phyloP scores from a whole-genome alignment of 169 alveolate species.

The Plasmodium billcollinsi region DNA sequence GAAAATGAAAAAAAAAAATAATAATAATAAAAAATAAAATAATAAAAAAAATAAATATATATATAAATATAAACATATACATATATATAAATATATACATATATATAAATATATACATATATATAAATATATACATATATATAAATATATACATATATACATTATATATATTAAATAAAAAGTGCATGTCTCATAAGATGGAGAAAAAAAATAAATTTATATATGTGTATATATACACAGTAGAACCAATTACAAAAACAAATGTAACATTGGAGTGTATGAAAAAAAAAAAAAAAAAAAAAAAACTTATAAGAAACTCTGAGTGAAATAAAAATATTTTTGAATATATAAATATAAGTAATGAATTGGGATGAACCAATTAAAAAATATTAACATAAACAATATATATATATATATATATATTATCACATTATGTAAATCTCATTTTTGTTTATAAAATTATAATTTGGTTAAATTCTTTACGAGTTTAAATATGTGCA shows the following conservation, averaged over 20 bases:
- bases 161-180: not conserved
- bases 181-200: not conserved
- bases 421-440: not conserved
- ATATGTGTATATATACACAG: no score
- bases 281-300: not conserved
- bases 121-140: not conserved
- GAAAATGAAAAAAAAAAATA: no score
- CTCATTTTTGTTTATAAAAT: no score
- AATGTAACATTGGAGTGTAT: not conserved
- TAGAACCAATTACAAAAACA: no score
- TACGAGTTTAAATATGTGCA: no score
- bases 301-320: not conserved
- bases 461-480: no score
- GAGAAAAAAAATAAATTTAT: not conserved
- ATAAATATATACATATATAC: not conserved
- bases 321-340: slow-evolving; percentile 2
- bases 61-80: not conserved
- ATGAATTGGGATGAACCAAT: no score
- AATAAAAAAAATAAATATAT: not conserved
- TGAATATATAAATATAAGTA: not conserved
- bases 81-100: not conserved
- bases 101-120: not conserved
- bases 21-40: no score
- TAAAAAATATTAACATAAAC: not conserved
- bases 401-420: not conserved